phyloP scores from a whole-genome alignment of 768 basidiomycete species.

The Tulasnella sp. region DNA sequence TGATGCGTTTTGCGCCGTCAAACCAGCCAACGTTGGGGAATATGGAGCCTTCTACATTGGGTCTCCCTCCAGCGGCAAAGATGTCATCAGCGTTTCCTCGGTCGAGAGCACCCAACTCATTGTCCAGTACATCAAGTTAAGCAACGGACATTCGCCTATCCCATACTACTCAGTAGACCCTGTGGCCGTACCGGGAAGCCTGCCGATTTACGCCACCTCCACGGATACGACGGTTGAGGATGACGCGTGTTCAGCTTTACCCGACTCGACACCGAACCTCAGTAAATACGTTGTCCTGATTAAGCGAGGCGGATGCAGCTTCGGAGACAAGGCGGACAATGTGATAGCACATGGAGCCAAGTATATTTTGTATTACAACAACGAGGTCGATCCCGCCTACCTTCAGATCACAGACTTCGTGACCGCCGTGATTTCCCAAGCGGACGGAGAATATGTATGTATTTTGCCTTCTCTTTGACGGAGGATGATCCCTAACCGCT shows the following conservation, averaged over 20 bases:
- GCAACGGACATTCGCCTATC: slow-evolving; percentile 18
- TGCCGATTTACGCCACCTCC: slow-evolving; percentile 40
- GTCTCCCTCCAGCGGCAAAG: slow-evolving; percentile 37
- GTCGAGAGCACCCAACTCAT: slow-evolving; percentile 29
- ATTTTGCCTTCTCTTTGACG: background rate
- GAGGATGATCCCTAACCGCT: background rate
- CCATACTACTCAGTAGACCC: slow-evolving; percentile 29
- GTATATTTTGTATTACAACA: background rate
- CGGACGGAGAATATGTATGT: slow-evolving; percentile 28
- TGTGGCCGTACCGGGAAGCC: slow-evolving; percentile 35
- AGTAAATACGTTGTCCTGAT: slow-evolving; percentile 39
- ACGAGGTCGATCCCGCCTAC: background rate
- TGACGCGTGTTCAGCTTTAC: slow-evolving; percentile 39
- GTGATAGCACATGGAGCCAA: slow-evolving; percentile 19
- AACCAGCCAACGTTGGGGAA: slow-evolving; percentile 39
- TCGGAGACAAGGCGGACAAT: slow-evolving; percentile 27
- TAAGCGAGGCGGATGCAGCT: slow-evolving; percentile 39
- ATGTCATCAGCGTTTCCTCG: slow-evolving; percentile 38
- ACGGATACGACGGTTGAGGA: slow-evolving; percentile 34
- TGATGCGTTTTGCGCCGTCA: slow-evolving; percentile 27
- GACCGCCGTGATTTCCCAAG: slow-evolving; percentile 28
- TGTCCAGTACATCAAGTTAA: background rate
- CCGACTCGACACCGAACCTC: slow-evolving; percentile 38
- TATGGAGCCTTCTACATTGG: slow-evolving; percentile 40
- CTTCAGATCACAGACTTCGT: slow-evolving; percentile 18